Base-by-base conservation (phyloP, 176 grass and related monocot species). In the Oropetium thomaeum region DNA sequence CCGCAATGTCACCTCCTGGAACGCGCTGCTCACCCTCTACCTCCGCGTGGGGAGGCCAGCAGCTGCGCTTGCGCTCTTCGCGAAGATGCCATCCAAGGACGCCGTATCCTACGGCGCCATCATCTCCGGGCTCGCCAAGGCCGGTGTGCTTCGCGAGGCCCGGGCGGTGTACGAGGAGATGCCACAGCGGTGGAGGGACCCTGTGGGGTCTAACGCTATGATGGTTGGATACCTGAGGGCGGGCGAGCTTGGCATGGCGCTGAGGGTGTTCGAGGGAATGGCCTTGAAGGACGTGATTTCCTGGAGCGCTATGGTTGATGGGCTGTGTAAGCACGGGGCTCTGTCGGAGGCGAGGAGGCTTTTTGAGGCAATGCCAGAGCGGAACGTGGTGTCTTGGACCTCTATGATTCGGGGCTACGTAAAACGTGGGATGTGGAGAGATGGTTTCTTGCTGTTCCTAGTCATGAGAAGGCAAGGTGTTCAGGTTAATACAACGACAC, bases 361-460 rank as follows among this genome's bases (percentile, higher is more conserved):
- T n/a, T 93, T 93, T 10, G 77, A 93, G 19, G 64, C 80, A 47
- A 93, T 89, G 87, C 90, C 81, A 0, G 87, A 89, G 73, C 74
- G 84, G 77, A 89, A 89, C 62, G 90, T 93, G 33, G 84, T 93
- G 53, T 93, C 87, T 9, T 93, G 90, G 90, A 89, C 90, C 71
- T 89, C 81, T 2, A 89, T 93, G 90, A 79, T 93, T 60, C 80
- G 77, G 15, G 90, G 90, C 19, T 87, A 81, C n/a, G 42, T 84
- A 19, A 84, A 82, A 22, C 41, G 5, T 25, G 78, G 81, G 66
- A 75, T 87, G 80, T 74, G 48, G 67, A 83, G 67, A 79, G 87
- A 89, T 81, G 87, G 84, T n/a, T 59, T 93, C 19, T 49, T 75
- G 33, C 73, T 93, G 72, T 89, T 89, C 75, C 42, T 84, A 47